Conservation (phyloP, 805 yeast species). For the Cyberlindnera bimundalis region DNA sequence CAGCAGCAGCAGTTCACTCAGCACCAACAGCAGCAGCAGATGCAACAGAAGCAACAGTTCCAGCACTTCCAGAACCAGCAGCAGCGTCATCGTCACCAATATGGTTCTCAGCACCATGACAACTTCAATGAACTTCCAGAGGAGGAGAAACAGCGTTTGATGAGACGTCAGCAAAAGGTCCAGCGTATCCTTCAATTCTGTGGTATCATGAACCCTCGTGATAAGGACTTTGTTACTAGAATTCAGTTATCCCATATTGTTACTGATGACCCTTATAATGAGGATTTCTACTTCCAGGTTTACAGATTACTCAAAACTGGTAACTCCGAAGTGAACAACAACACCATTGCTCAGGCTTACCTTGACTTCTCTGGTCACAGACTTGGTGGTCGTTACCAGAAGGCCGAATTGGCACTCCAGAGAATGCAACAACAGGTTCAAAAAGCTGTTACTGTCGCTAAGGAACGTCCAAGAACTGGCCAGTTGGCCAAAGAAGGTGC, state of each 20-base stretch:
- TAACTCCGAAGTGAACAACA: constrained; percentile 48
- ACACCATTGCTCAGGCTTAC: constrained; percentile 89
- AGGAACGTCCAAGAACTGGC: constrained; percentile 67
- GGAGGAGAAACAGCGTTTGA: constrained; percentile 67
- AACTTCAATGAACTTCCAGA: constrained; percentile 48
- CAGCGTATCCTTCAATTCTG: constrained; percentile 74
- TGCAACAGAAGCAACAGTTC: constrained; percentile 20
- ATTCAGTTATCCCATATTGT: constrained; percentile 94
- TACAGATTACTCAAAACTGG: constrained; percentile 68
- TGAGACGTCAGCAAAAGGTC: constrained; percentile 70
- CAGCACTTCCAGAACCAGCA: constrained; percentile 18
- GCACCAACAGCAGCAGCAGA: constrained; percentile 17
- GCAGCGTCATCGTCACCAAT: constrained; percentile 27
- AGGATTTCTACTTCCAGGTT: constrained; percentile 94
- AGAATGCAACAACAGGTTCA: constrained; percentile 98
- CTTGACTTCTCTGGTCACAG: constrained; percentile 89
- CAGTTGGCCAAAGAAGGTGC: constrained; percentile 78
- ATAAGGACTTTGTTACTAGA: constrained; percentile 91
- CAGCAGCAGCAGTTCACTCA: constrained; percentile 9
- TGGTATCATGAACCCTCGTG: constrained; percentile 96
- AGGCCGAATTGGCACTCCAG: constrained; percentile 88
- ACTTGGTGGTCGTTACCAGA: constrained; percentile 76
- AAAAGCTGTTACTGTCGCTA: constrained; percentile 92
- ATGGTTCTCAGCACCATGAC: constrained; percentile 29
- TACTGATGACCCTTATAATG: constrained; percentile 94